A percentile compares a stretch with the other conserved stretches of the same genome.
Conservation (phyloP, 2,329 filamentous ascomycete genomes). For the Penicillium sp. region DNA sequence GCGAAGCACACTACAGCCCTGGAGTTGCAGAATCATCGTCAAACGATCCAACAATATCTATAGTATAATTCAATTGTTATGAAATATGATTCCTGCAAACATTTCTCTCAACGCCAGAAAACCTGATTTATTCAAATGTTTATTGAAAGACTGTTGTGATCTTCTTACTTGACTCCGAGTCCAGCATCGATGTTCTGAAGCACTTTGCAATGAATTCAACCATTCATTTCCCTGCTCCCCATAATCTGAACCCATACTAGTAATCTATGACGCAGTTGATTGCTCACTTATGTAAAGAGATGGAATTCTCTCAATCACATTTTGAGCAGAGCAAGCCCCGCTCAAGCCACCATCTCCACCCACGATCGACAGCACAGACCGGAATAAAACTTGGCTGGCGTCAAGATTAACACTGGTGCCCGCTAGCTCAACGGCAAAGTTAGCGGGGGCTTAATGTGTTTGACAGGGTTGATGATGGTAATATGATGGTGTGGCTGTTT, state of each 20-base stretch:
- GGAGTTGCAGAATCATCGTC: too few relatives aligned
- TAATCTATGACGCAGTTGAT: neutral
- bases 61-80: too few relatives aligned
- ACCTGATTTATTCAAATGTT: too few relatives aligned
- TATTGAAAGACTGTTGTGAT: too few relatives aligned
- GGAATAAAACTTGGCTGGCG: conserved; percentile 13
- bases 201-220: too few relatives aligned
- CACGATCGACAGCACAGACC: conserved; percentile 12
- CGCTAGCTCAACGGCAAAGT: conserved; percentile 2
- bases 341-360: neutral
- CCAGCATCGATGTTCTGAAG: too few relatives aligned
- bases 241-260: neutral
- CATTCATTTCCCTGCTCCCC: too few relatives aligned
- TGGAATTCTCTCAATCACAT: neutral
- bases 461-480: neutral
- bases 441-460: neutral
- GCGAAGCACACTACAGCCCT: too few relatives aligned
- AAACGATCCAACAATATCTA: too few relatives aligned
- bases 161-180: too few relatives aligned
- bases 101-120: too few relatives aligned
- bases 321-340: neutral
- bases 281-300: neutral
- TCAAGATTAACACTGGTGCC: conserved; percentile 7
- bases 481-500: neutral
- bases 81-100: too few relatives aligned